phyloP scores from a whole-genome alignment of 2,329 filamentous ascomycete species.

The Arthroderma sp. region DNA sequence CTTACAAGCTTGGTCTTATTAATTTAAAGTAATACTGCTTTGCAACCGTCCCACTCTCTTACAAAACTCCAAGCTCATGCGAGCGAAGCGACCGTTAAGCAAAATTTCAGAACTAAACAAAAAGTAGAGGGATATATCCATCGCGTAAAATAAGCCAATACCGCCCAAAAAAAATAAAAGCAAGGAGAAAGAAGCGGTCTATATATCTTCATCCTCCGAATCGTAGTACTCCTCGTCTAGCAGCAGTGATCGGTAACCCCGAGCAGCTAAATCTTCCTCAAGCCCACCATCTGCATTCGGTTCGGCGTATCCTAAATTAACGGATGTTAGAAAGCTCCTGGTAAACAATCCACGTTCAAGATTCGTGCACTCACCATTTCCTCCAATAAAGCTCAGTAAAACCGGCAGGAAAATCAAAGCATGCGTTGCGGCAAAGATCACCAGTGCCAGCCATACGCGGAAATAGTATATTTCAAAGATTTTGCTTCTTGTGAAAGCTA shows the following conservation, averaged over 20 bases:
- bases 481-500: slow-evolving; percentile 92
- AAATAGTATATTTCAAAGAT: slow-evolving; percentile 99
- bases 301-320: slow-evolving; percentile 59
- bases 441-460: slow-evolving; percentile 84
- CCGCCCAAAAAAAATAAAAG: slow-evolving; percentile 2
- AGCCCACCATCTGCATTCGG: slow-evolving; percentile 76
- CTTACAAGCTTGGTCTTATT: no score
- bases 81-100: no score
- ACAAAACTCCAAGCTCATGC: no score
- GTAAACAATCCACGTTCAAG: no score
- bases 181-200: slow-evolving; percentile 1
- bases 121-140: no score
- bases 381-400: slow-evolving; percentile 70
- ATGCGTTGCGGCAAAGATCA: slow-evolving; percentile 77
- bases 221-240: slow-evolving; percentile 66
- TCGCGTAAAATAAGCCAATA: slow-evolving; percentile 4
- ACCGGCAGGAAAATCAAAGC: slow-evolving; percentile 87
- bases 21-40: no score
- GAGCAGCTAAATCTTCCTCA: slow-evolving; percentile 72
- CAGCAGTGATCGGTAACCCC: slow-evolving; percentile 63
- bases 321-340: slow-evolving; percentile 8
- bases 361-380: slow-evolving; percentile 44
- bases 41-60: no score
- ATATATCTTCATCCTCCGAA: slow-evolving; percentile 47
- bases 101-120: no score